Conservation (phyloP, 345 rosid genomes). For the Populus tremula region DNA sequence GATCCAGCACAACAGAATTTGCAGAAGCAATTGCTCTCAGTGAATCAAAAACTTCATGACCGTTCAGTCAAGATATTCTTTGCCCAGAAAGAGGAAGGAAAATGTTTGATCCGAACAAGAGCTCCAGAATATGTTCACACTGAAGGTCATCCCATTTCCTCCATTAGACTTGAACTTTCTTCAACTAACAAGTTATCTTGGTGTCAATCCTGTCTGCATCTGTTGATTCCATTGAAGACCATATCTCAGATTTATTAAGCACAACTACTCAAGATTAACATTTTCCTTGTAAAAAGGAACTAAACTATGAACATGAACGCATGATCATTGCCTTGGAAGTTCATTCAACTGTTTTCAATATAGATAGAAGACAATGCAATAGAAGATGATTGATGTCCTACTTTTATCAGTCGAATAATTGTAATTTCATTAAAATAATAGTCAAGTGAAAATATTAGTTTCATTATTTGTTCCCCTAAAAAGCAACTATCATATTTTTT, state of each 20-base stretch:
- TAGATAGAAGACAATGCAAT: background rate
- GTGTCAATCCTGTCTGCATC: constrained; percentile 5
- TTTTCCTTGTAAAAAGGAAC: background rate
- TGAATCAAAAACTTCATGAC: background rate
- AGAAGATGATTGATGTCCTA: background rate
- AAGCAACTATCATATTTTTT: background rate
- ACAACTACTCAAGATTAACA: background rate
- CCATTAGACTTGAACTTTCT: background rate
- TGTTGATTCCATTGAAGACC: constrained; percentile 3
- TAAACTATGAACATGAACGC: background rate
- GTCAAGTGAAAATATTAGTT: background rate
- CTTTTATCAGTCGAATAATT: background rate
- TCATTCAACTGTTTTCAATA: background rate
- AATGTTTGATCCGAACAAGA: background rate
- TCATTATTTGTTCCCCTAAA: background rate
- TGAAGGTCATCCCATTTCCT: background rate
- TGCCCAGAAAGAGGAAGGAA: background rate
- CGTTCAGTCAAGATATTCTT: background rate
- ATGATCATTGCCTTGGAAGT: background rate
- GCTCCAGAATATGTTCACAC: background rate
- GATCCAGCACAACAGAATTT: background rate
- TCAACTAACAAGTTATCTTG: background rate
- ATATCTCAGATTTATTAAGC: background rate
- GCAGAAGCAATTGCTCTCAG: background rate
- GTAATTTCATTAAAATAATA: background rate